Evolutionary conservation across 2,329 filamentous ascomycete species (phyloP).

Genomic region (Lasiodiplodia sp.): DNA sequence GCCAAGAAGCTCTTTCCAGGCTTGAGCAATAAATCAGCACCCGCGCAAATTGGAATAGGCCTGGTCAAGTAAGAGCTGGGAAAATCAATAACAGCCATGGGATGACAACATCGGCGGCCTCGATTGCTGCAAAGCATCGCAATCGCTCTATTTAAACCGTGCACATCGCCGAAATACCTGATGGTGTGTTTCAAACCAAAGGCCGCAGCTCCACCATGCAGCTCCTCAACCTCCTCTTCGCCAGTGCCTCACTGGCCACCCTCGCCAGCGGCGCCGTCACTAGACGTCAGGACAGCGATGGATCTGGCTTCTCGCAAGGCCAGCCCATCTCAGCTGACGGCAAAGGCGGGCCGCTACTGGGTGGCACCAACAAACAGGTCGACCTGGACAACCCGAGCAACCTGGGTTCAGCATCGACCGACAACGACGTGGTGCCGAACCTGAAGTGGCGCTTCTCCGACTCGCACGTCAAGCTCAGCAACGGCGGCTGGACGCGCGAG

Average conservation of each 20-base stretch:
- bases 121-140: background rate
- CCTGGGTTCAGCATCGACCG: constrained; percentile 67
- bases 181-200: accelerated
- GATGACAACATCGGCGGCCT: background rate
- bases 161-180: background rate
- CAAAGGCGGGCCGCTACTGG: constrained; percentile 65
- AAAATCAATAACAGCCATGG: background rate
- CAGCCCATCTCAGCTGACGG: constrained; percentile 64
- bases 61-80: background rate
- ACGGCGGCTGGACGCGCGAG: constrained; percentile 71
- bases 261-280: background rate
- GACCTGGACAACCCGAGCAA: constrained; percentile 71
- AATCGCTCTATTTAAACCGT: background rate
- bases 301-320: constrained; percentile 54
- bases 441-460: constrained; percentile 74
- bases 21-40: background rate
- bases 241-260: background rate
- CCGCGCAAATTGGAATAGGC: background rate
- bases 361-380: constrained; percentile 68
- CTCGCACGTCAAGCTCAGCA: constrained; percentile 67
- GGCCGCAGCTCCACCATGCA: background rate
- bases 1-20: background rate
- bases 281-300: background rate
- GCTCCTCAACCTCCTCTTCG: background rate
- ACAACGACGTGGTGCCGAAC: constrained; percentile 70